Evolutionary conservation across 345 rosid genomes (phyloP).

Genomic region (Salix brachista): DNA sequence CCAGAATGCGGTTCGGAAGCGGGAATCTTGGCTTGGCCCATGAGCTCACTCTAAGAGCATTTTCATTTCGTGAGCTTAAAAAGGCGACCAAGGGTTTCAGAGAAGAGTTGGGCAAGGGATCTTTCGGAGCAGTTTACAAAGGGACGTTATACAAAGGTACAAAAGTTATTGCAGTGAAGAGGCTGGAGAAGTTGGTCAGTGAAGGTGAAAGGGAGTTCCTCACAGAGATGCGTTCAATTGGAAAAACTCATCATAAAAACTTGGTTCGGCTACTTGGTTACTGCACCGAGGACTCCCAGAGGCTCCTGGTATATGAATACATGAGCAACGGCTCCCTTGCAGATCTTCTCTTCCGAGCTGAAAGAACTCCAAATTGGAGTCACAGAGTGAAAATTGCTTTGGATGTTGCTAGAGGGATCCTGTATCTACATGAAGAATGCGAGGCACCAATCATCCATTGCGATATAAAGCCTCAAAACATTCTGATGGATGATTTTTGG

Average conservation of each 20-base stretch:
- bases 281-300: neutral
- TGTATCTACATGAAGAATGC: constrained; percentile 26
- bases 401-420: constrained; percentile 17
- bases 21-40: constrained; percentile 3
- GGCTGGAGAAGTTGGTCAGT: constrained; percentile 16
- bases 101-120: constrained; percentile 14
- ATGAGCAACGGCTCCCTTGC: constrained; percentile 27
- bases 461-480: constrained; percentile 26
- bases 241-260: constrained; percentile 13
- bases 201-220: constrained; percentile 22
- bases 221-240: constrained; percentile 17
- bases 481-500: constrained; percentile 18
- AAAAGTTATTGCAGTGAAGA: constrained; percentile 21
- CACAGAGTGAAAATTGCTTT: constrained; percentile 14
- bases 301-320: constrained; percentile 14
- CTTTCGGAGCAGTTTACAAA: constrained; percentile 24
- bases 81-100: constrained; percentile 7
- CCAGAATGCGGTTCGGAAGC: neutral
- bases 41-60: constrained; percentile 4
- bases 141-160: constrained; percentile 9
- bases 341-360: constrained; percentile 14
- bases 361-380: constrained; percentile 12
- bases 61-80: constrained; percentile 6
- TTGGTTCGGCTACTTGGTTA: constrained; percentile 8
- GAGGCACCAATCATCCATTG: constrained; percentile 19